Evolutionary conservation across 371 early-diverging fungal genomes (phyloP).

Genomic region (Actinomortierella ambigua): DNA sequence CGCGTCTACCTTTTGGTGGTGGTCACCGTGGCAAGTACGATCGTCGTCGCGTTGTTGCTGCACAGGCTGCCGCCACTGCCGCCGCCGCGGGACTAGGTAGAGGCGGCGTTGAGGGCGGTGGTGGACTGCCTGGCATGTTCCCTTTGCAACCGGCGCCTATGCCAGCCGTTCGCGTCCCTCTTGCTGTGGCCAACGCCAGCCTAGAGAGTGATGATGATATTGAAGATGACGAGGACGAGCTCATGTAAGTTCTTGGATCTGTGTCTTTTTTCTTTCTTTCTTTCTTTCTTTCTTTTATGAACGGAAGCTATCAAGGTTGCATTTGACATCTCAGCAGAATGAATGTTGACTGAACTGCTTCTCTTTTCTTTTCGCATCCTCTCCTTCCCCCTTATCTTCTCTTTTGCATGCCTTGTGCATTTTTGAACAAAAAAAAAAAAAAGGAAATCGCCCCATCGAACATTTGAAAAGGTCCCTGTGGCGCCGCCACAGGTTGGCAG

Average conservation of each 20-base stretch:
- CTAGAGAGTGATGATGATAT: slow-evolving; percentile 62
- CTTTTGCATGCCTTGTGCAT: background rate
- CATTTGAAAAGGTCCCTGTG: slow-evolving; percentile 30
- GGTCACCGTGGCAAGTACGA: slow-evolving; percentile 26
- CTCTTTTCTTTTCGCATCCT: background rate
- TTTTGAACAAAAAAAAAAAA: too few relatives aligned
- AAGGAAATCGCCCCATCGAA: slow-evolving; percentile 35
- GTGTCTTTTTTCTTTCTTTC: background rate
- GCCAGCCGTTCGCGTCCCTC: slow-evolving; percentile 21
- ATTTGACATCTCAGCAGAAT: too few relatives aligned
- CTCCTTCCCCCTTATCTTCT: background rate
- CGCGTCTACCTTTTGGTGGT: slow-evolving; percentile 8
- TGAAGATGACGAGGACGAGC: slow-evolving; percentile 60
- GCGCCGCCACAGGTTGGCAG: slow-evolving; percentile 28
- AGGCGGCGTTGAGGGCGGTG: slow-evolving; percentile 30
- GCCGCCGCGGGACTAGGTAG: slow-evolving; percentile 46
- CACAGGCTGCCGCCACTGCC: slow-evolving; percentile 45
- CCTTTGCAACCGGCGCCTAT: slow-evolving; percentile 30
- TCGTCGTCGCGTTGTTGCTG: slow-evolving; percentile 48
- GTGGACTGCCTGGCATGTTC: slow-evolving; percentile 6
- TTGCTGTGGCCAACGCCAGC: slow-evolving; percentile 23
- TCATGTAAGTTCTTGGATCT: too few relatives aligned
- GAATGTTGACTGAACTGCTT: too few relatives aligned
- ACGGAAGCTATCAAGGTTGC: too few relatives aligned
- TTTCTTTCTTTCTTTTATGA: background rate